Percentiles rank a stretch among this genome's conserved stretches.
These are phyloP conservation scores for Purpureocillium takamizusanense DNA, from an alignment of 2,329 filamentous ascomycete genomes.

Conservation along the genomic window DNA sequence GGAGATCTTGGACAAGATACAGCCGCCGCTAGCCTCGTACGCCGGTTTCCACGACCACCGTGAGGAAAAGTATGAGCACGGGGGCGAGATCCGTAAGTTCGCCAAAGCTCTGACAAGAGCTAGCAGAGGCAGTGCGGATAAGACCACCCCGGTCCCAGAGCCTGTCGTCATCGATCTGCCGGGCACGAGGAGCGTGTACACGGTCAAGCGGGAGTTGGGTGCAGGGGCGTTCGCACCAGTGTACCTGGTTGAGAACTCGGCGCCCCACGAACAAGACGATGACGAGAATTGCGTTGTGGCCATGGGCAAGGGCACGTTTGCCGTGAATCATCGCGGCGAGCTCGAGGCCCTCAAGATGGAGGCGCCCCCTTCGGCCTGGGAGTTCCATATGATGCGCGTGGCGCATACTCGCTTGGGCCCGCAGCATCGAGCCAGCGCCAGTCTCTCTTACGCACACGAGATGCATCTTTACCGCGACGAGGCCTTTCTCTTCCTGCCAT, in stretches of 20 bases:
- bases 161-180: constrained; percentile 61
- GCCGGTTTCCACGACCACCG: constrained; percentile 71
- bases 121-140: constrained; percentile 50
- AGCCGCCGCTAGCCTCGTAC: constrained; percentile 66
- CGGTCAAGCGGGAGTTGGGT: constrained; percentile 75
- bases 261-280: constrained; percentile 34
- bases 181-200: constrained; percentile 59
- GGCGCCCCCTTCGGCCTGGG: constrained; percentile 79
- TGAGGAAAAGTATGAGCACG: constrained; percentile 53
- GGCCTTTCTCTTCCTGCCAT: constrained; percentile 81
- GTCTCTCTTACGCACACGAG: constrained; percentile 76
- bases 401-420: constrained; percentile 68
- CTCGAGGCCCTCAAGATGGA: constrained; percentile 95
- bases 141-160: constrained; percentile 45
- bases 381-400: constrained; percentile 90
- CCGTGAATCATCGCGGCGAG: constrained; percentile 42
- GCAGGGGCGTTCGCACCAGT: constrained; percentile 93
- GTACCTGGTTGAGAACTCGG: constrained; percentile 76
- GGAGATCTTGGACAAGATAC: constrained; percentile 64
- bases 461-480: constrained; percentile 89
- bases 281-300: constrained; percentile 35
- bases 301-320: constrained; percentile 55
- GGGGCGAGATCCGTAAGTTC: constrained; percentile 72
- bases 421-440: constrained; percentile 62
- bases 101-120: constrained; percentile 57